These are phyloP conservation scores for Myriosclerotinia duriaeana DNA, from an alignment of 2,329 filamentous ascomycete species.

Conservation along the genomic window DNA sequence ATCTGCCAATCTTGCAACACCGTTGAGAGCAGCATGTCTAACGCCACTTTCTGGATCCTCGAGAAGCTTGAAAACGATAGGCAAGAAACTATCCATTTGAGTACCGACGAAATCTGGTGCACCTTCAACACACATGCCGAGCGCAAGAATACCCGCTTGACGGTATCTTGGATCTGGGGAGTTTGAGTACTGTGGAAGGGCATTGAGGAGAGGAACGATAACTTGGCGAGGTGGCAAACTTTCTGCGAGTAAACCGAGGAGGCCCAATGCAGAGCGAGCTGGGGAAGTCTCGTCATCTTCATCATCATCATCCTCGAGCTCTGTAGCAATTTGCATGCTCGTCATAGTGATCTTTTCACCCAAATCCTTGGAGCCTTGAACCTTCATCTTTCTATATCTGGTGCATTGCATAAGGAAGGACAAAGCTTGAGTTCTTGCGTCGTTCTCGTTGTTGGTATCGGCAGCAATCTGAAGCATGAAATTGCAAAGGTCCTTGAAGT, in stretches of 20 bases:
- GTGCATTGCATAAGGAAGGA: slow-evolving; percentile 93
- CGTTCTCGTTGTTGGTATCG: slow-evolving; percentile 76
- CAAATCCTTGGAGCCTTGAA: slow-evolving; percentile 81
- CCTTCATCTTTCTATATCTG: slow-evolving; percentile 90
- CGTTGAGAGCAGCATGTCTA: slow-evolving; percentile 81
- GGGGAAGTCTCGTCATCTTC: slow-evolving; percentile 79
- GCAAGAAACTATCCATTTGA: slow-evolving; percentile 82
- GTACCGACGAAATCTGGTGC: slow-evolving; percentile 96
- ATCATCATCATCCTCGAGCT: slow-evolving; percentile 75
- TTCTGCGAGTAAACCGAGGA: slow-evolving; percentile 85
- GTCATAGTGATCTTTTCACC: slow-evolving; percentile 85
- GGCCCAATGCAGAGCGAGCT: slow-evolving; percentile 76
- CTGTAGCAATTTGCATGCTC: slow-evolving; percentile 83
- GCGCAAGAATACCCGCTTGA: slow-evolving; percentile 84
- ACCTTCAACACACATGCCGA: slow-evolving; percentile 93
- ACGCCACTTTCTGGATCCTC: slow-evolving; percentile 82
- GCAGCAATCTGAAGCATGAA: slow-evolving; percentile 90
- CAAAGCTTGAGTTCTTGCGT: slow-evolving; percentile 84
- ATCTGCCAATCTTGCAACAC: slow-evolving; percentile 86
- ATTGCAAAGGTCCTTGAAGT: slow-evolving; percentile 85
- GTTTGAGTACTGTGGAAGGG: slow-evolving; percentile 78
- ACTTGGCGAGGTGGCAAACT: slow-evolving; percentile 91
- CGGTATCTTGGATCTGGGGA: slow-evolving; percentile 74
- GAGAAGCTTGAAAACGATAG: slow-evolving; percentile 78
- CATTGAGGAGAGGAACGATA: slow-evolving; percentile 85